Evolutionary conservation across 176 grass and related monocot species (phyloP).

Genomic region (Otatea glauca): DNA sequence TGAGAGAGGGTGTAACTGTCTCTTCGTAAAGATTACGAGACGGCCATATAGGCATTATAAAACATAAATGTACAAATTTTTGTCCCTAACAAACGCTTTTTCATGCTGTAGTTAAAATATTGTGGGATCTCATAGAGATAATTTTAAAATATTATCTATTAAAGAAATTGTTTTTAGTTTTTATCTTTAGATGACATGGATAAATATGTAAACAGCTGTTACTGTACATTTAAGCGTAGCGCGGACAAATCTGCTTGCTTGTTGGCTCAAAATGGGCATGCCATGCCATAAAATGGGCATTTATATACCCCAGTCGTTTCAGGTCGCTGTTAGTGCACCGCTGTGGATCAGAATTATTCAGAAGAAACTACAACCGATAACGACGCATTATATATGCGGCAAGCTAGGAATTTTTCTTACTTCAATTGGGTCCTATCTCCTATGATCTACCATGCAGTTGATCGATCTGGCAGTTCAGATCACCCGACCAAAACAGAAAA

Average conservation of each 20-base stretch:
- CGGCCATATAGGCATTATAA: no score
- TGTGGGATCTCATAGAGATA: no score
- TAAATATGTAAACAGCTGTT: no score
- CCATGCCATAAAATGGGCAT: neutral
- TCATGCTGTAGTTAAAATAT: no score
- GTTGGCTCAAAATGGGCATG: neutral
- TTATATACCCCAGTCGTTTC: neutral
- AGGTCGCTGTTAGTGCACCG: no score
- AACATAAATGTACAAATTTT: no score
- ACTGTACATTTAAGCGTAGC: neutral
- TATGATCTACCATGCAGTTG: neutral
- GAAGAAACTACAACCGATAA: neutral
- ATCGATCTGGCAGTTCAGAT: neutral
- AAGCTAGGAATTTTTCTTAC: neutral
- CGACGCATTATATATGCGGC: neutral
- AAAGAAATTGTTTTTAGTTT: no score
- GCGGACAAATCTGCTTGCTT: neutral
- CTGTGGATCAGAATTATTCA: neutral
- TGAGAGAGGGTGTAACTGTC: no score
- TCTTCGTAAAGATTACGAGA: no score
- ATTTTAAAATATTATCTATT: no score
- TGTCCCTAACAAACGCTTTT: no score
- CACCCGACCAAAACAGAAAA: neutral
- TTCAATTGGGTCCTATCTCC: neutral
- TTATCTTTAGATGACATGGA: no score